Base-by-base conservation (phyloP, 2,329 filamentous ascomycete genomes). In the Penicillium sp. region DNA sequence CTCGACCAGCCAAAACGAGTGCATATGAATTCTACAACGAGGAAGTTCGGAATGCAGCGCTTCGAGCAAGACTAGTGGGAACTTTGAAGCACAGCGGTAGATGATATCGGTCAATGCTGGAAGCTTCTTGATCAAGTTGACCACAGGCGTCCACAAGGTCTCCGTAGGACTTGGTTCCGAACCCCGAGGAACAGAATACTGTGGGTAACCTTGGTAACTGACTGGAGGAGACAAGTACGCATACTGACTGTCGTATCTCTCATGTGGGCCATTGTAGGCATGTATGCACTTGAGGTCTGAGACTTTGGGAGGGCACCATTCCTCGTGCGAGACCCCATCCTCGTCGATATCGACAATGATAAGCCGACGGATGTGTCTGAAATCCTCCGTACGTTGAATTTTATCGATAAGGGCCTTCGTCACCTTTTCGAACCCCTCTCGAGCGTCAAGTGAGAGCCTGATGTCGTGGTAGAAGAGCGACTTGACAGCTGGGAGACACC, bases 391-490 rank as follows among this genome's bases (percentile, higher is more conserved):
- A 4, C 15, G 15, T 30, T 33, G 21, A 6, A 41, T 19, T 16
- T 26, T 21, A 10, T 36, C 14, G 14, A 26, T 19, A 5, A 41
- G 19, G n/a, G n/a, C n/a, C n/a, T n/a, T n/a, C n/a, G n/a, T n/a
- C n/a, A n/a, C n/a, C n/a, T n/a, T n/a, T n/a, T n/a, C n/a, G n/a
- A n/a, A n/a, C n/a, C n/a, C n/a, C n/a, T n/a, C n/a, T n/a, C n/a
- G n/a, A n/a, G 16, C 16, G 17, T n/a, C 20, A 15, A 41, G n/a
- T 6, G 17, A 13, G 9, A 41, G 14, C 8, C 25, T 25, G 20
- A 41, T 19, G 13, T 41, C 39, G 14, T 32, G 39, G 18, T 35
- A 35, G 9, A 29, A 29, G 7, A 36, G 5, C 11, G 25, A 36
- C 13, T 41, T 34, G 25, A 39, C 35, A 8, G 38, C 38, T 29